Evolutionary conservation across 208 protist species (phyloP).

Genomic region (Leishmania turanica): DNA sequence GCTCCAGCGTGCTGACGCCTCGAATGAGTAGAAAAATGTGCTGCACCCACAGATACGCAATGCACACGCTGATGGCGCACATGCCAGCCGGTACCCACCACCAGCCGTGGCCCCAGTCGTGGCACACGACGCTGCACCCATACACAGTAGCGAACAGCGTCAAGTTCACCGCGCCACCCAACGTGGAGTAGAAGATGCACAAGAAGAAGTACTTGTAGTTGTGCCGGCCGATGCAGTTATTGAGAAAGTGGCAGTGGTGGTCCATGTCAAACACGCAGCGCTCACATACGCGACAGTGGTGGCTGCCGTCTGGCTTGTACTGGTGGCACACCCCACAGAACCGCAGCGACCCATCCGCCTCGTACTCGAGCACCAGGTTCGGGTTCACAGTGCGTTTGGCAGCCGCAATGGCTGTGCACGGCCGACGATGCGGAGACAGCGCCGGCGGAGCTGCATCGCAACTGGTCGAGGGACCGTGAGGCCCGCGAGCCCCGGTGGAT

Average conservation of each 20-base stretch:
- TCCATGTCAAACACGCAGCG: constrained; percentile 86
- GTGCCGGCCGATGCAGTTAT: constrained; percentile 87
- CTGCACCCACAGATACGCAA: constrained; percentile 36
- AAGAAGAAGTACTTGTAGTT: constrained; percentile 92
- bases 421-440: background rate
- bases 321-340: constrained; percentile 66
- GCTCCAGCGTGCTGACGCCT: constrained; percentile 60
- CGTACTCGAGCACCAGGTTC: constrained; percentile 36
- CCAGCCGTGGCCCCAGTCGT: constrained; percentile 29
- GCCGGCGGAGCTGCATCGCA: background rate
- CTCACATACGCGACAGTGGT: constrained; percentile 82
- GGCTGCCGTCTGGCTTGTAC: constrained; percentile 77
- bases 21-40: constrained; percentile 49
- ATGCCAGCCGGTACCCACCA: constrained; percentile 35
- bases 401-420: background rate
- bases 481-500: background rate
- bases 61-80: constrained; percentile 14
- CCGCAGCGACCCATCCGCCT: constrained; percentile 46
- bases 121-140: constrained; percentile 14
- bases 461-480: background rate
- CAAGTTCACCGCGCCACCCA: constrained; percentile 37
- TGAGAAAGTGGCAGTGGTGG: constrained; percentile 90
- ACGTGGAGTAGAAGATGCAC: constrained; percentile 55
- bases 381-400: constrained; percentile 21
- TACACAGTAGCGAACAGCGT: constrained; percentile 23